Evolutionary conservation across 2,329 filamentous ascomycete species (phyloP).

Genomic region (Penicillium sp.): DNA sequence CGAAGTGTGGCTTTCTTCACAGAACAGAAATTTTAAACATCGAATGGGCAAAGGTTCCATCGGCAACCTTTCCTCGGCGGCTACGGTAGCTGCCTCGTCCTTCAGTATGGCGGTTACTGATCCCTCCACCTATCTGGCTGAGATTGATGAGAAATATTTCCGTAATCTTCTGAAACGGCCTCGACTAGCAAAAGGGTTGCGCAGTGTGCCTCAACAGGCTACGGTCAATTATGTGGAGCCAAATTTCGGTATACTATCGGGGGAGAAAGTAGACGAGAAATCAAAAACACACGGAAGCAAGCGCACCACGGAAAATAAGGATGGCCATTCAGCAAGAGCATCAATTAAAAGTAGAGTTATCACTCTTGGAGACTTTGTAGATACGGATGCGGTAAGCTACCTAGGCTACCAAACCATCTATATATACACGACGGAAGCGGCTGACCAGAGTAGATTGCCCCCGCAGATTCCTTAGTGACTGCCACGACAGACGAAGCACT

Average conservation of each 20-base stretch:
- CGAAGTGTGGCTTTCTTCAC: slow-evolving; percentile 42
- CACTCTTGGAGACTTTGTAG: slow-evolving; percentile 43
- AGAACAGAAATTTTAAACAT: slow-evolving; percentile 47
- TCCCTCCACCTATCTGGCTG: slow-evolving; percentile 26
- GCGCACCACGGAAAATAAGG: no score
- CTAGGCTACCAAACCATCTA: not conserved
- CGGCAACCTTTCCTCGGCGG: slow-evolving; percentile 44
- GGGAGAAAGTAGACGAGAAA: no score
- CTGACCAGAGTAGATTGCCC: slow-evolving; percentile 30
- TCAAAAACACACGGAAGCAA: no score
- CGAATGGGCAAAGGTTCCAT: slow-evolving; percentile 44
- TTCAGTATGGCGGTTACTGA: slow-evolving; percentile 44
- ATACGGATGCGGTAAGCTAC: slow-evolving; percentile 33
- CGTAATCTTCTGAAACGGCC: no score
- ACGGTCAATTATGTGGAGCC: no score
- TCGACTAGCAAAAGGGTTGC: no score
- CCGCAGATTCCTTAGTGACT: slow-evolving; percentile 32
- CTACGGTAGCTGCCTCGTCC: slow-evolving; percentile 44
- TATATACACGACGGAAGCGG: no score
- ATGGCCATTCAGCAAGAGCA: not conserved
- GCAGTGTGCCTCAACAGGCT: no score
- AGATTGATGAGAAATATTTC: no score
- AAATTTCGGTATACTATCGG: no score
- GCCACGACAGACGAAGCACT: slow-evolving; percentile 28
- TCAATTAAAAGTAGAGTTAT: slow-evolving; percentile 35